These are phyloP conservation scores for Rubroshorea leprosula DNA, from an alignment of 345 rosid species.

Conservation along the genomic window DNA sequence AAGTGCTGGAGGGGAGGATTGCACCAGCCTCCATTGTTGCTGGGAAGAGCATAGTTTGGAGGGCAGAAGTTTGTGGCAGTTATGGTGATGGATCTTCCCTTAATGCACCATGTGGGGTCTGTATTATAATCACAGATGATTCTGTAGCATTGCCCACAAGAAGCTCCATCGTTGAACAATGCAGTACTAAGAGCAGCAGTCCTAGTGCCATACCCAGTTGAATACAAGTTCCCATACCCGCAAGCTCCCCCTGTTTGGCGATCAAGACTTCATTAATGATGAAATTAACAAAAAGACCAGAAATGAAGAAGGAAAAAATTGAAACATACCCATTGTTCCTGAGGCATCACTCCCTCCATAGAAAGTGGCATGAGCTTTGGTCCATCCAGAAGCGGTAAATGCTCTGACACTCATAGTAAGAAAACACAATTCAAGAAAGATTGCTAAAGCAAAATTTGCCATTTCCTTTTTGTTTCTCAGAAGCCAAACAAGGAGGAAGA, in stretches of 20 bases:
- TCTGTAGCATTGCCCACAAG: constrained; percentile 67
- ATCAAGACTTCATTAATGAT: neutral
- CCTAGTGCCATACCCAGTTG: constrained; percentile 59
- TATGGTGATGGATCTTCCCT: constrained; percentile 48
- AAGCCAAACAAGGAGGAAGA: neutral
- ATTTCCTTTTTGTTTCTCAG: constrained; percentile 16
- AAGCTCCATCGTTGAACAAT: constrained; percentile 59
- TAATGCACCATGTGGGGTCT: constrained; percentile 61
- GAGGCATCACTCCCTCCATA: constrained; percentile 84
- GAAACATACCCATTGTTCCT: constrained; percentile 66
- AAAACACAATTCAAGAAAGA: constrained; percentile 34
- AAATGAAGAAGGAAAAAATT: constrained; percentile 10
- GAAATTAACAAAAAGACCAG: constrained; percentile 4
- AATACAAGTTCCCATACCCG: constrained; percentile 66
- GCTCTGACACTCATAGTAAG: constrained; percentile 11
- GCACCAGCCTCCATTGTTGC: constrained; percentile 92
- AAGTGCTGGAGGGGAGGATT: constrained; percentile 92
- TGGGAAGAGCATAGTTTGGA: constrained; percentile 64
- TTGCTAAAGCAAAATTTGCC: constrained; percentile 28
- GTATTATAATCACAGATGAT: constrained; percentile 52
- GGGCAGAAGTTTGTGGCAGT: constrained; percentile 84
- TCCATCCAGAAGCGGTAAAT: constrained; percentile 46
- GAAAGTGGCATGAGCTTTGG: constrained; percentile 67
- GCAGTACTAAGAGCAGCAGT: constrained; percentile 81
- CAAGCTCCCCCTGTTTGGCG: constrained; percentile 63